A percentile compares a stretch with the other conserved stretches of the same genome.
These are phyloP conservation scores for Dactylella cylindrospora DNA, from an alignment of 2,329 filamentous ascomycete species.

Conservation along the genomic window DNA sequence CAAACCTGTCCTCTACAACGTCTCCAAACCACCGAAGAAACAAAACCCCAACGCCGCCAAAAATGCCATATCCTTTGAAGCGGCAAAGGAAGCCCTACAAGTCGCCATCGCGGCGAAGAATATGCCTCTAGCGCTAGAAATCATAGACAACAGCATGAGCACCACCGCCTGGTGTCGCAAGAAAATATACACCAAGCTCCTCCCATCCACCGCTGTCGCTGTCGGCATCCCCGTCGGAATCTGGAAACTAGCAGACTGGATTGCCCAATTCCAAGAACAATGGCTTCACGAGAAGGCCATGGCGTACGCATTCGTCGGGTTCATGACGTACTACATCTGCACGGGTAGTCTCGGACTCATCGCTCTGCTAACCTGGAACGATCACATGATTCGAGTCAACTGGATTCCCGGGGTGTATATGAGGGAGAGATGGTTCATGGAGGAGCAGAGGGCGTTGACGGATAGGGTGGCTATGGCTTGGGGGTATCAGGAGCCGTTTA, in stretches of 20 bases:
- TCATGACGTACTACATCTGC: constrained; percentile 78
- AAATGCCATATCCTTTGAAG: constrained; percentile 69
- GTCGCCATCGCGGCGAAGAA: constrained; percentile 78
- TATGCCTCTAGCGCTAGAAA: constrained; percentile 72
- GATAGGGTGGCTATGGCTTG: constrained; percentile 85
- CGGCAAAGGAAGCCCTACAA: constrained; percentile 73
- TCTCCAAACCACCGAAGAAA: constrained; percentile 50
- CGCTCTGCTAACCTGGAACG: constrained; percentile 81
- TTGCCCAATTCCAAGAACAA: constrained; percentile 68
- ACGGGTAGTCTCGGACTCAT: constrained; percentile 80
- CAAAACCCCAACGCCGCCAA: constrained; percentile 69
- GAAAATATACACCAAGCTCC: constrained; percentile 66
- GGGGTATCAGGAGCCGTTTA: constrained; percentile 81
- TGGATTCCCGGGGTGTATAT: constrained; percentile 83
- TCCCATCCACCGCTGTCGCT: constrained; percentile 62
- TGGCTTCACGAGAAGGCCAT: constrained; percentile 77
- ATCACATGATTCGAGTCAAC: constrained; percentile 91
- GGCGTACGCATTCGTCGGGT: constrained; percentile 74
- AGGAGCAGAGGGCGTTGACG: constrained; percentile 84
- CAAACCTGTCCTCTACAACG: constrained; percentile 68
- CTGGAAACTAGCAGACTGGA: constrained; percentile 69
- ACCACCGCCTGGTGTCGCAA: constrained; percentile 66
- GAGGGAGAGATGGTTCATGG: constrained; percentile 78
- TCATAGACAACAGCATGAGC: constrained; percentile 70
- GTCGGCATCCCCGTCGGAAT: constrained; percentile 64